Conservation (phyloP, 805 yeast species). For the Tetrapisispora arboricola region DNA sequence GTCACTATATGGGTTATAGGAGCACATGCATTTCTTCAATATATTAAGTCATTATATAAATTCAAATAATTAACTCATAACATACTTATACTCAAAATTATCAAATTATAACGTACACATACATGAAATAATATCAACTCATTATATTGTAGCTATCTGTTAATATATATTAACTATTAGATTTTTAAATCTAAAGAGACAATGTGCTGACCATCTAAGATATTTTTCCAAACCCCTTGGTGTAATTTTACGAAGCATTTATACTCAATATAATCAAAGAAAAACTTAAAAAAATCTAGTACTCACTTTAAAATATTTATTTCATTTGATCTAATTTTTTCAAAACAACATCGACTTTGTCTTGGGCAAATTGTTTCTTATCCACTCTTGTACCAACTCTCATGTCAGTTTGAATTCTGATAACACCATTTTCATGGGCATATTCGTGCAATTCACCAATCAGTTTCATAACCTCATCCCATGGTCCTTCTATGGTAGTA, state of each 20-base stretch:
- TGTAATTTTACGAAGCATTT: too few species aligned
- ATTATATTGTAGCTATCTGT: too few species aligned
- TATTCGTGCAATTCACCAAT: slow-evolving; percentile 70
- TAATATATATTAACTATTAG: too few species aligned
- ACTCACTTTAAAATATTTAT: neutral
- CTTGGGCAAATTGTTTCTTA: slow-evolving; percentile 60
- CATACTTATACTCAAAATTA: too few species aligned
- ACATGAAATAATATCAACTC: too few species aligned
- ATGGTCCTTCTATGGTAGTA: slow-evolving; percentile 84
- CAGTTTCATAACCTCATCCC: slow-evolving; percentile 75
- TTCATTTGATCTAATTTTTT: slow-evolving; percentile 32
- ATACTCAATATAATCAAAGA: too few species aligned
- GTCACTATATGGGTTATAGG: slow-evolving; percentile 23
- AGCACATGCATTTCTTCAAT: neutral
- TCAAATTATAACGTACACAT: too few species aligned
- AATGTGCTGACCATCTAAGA: too few species aligned
- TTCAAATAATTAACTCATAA: too few species aligned
- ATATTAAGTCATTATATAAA: too few species aligned
- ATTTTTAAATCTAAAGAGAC: too few species aligned
- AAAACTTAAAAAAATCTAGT: neutral
- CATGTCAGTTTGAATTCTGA: slow-evolving; percentile 76
- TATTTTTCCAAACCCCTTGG: too few species aligned
- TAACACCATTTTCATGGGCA: slow-evolving; percentile 61
- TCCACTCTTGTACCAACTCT: slow-evolving; percentile 81
- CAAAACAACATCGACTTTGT: slow-evolving; percentile 58